A percentile compares a stretch with the other conserved stretches of the same genome.
These are phyloP conservation scores for Clonostachys sp. DNA, from an alignment of 2,329 filamentous ascomycete species.

Conservation along the genomic window DNA sequence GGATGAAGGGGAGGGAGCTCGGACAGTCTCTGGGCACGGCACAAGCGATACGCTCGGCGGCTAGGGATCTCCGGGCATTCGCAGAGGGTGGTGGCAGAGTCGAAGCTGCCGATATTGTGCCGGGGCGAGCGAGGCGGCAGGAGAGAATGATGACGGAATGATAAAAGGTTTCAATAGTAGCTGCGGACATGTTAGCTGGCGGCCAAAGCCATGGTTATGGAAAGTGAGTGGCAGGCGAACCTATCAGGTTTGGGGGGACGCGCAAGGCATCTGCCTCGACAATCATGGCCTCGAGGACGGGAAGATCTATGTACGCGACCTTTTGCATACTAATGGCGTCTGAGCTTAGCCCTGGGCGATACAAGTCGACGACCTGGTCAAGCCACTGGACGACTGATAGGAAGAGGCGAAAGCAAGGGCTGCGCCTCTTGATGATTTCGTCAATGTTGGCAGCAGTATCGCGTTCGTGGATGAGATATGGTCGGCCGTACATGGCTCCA, in stretches of 20 bases:
- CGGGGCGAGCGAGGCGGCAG: conserved; percentile 44
- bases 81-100: conserved; percentile 41
- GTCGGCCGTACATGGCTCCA: conserved; percentile 54
- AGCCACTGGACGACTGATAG: conserved; percentile 49
- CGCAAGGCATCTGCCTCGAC: conserved; percentile 46
- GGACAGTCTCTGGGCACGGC: conserved; percentile 47
- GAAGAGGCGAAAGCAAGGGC: conserved; percentile 52
- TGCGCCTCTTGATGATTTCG: conserved; percentile 42
- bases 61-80: conserved; percentile 52
- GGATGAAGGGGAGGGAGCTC: conserved; percentile 52
- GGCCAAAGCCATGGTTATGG: neutral
- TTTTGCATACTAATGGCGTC: conserved; percentile 33
- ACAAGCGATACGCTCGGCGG: conserved; percentile 52
- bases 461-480: conserved; percentile 54
- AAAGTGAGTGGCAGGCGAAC: conserved; percentile 21
- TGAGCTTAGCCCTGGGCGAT: conserved; percentile 45
- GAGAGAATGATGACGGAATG: conserved; percentile 61
- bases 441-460: conserved; percentile 52
- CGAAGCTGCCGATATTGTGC: conserved; percentile 29
- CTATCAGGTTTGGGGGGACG: conserved; percentile 42
- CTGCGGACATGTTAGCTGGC: conserved; percentile 24
- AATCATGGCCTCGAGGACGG: conserved; percentile 53
- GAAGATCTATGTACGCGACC: conserved; percentile 44
- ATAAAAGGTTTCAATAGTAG: conserved; percentile 59
- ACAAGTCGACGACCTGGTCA: conserved; percentile 55